A percentile compares a stretch with the other conserved stretches of the same genome.
These are phyloP conservation scores for Poa annua DNA, from an alignment of 176 grass and related monocot species.

Conservation along the genomic window DNA sequence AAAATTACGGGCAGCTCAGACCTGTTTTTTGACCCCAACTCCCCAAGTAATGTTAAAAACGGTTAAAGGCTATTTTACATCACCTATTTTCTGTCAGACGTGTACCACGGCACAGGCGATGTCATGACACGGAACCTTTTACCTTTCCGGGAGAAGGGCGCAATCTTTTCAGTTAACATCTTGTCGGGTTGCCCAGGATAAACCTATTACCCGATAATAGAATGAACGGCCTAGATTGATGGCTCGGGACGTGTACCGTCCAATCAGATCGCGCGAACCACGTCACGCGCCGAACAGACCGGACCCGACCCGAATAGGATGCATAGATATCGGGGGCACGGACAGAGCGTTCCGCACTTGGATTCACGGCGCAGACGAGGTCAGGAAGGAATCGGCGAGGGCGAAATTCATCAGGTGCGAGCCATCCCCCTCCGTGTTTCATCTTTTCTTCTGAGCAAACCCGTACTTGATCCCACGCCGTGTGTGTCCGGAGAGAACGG, in stretches of 20 bases:
- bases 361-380: neutral
- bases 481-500: neutral
- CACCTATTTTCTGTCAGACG: too few relatives aligned
- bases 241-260: neutral
- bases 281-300: constrained; percentile 13
- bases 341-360: neutral
- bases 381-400: too few relatives aligned
- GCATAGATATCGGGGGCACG: neutral
- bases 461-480: neutral
- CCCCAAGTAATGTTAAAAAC: too few relatives aligned
- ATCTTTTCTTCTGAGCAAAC: neutral
- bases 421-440: neutral
- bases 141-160: too few relatives aligned
- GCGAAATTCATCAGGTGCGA: constrained; percentile 36
- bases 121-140: too few relatives aligned
- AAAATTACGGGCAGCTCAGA: too few relatives aligned
- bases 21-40: too few relatives aligned
- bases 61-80: too few relatives aligned
- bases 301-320: neutral
- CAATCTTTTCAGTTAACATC: too few relatives aligned
- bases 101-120: too few relatives aligned
- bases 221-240: neutral
- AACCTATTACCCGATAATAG: neutral
- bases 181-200: neutral
- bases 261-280: constrained; percentile 47